Evolutionary conservation across 2,329 filamentous ascomycete genomes (phyloP), one percentile per base, ranked within the genome.

Genomic region (Aspergillus alliaceus): DNA sequence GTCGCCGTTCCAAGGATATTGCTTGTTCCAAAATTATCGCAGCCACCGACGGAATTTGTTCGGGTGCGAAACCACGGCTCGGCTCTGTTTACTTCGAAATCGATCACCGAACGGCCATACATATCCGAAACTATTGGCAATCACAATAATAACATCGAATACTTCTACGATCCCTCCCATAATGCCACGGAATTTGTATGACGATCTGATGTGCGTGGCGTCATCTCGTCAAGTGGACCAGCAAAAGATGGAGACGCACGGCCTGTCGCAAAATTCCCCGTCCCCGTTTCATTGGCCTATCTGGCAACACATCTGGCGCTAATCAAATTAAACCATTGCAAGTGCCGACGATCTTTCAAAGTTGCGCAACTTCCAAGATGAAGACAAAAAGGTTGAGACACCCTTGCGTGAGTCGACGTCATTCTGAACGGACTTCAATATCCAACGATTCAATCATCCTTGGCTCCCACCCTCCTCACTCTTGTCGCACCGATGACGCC

Each of bases 121-220:
- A 48, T 22, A 12, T 31, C 44, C 44, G 25, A 24, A 15, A 31
- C n/a, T 20, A 31, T 29, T 11, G n/a, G n/a, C n/a, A 12, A 31
- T n/a, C 42, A 46, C 14, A 11, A 46, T 18, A 6, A n/a, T 15
- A 29, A 27, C 44, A 18, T 31, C n/a, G 18, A 47, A 25, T n/a
- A 22, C 6, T 22, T 14, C 39, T 42, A 15, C 20, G 14, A 11
- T 3, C 20, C 39, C 39, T n/a, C 14, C 39, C 12, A 24, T 14
- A 12, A 18, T 31, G 8, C 6, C 18, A 44, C 14, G 9, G n/a
- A 15, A 42, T 25, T 49, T n/a, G 15, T 54, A 44, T 25, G 25
- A 24, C 8, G 31, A 25, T 35, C 54, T 61, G 60, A 62, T 54
- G 59, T 61, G 54, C 50, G 51, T 65, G 60, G 58, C 66, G 66